Conservation (phyloP, 1,284 basidiomycete species). For the Microstroma glucosiphilum region DNA sequence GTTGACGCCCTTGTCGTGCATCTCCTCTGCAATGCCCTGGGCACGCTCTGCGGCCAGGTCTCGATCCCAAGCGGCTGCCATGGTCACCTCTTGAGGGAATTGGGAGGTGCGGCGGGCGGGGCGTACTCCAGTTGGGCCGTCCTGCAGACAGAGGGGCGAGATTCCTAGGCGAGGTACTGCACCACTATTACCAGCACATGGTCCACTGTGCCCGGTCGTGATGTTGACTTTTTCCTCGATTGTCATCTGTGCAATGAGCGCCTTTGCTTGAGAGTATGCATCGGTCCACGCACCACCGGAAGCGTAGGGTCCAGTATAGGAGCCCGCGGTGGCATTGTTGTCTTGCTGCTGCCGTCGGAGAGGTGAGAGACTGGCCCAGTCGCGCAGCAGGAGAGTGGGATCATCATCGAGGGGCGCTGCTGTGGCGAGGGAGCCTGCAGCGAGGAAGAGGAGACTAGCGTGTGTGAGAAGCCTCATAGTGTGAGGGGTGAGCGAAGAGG, state of each 20-base stretch:
- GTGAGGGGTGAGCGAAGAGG: too few species aligned
- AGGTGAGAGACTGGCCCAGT: too few species aligned
- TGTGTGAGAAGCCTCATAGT: too few species aligned
- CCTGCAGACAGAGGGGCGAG: slow-evolving; percentile 63
- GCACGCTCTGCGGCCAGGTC: slow-evolving; percentile 68
- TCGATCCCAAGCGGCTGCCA: slow-evolving; percentile 65
- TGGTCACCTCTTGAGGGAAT: slow-evolving; percentile 69
- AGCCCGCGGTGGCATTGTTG: background rate
- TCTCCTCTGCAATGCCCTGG: slow-evolving; percentile 68
- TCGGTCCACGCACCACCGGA: slow-evolving; percentile 58
- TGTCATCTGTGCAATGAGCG: slow-evolving; percentile 51
- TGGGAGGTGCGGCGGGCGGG: slow-evolving; percentile 48
- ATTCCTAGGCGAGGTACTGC: slow-evolving; percentile 60
- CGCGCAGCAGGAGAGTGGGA: too few species aligned
- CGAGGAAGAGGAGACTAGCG: too few species aligned
- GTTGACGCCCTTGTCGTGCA: slow-evolving; percentile 72
- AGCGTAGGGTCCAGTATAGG: slow-evolving; percentile 8
- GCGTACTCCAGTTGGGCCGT: slow-evolving; percentile 60
- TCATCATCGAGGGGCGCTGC: too few species aligned
- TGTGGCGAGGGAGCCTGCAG: too few species aligned
- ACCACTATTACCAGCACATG: slow-evolving; percentile 39
- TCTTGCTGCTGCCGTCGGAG: too few species aligned
- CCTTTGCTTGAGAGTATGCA: slow-evolving; percentile 57
- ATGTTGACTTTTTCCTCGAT: slow-evolving; percentile 55
- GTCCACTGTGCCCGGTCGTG: slow-evolving; percentile 51